Evolutionary conservation across 106 monocot genomes (phyloP), one percentile per base, ranked within the genome.

Genomic region (Narthecium ossifragum): DNA sequence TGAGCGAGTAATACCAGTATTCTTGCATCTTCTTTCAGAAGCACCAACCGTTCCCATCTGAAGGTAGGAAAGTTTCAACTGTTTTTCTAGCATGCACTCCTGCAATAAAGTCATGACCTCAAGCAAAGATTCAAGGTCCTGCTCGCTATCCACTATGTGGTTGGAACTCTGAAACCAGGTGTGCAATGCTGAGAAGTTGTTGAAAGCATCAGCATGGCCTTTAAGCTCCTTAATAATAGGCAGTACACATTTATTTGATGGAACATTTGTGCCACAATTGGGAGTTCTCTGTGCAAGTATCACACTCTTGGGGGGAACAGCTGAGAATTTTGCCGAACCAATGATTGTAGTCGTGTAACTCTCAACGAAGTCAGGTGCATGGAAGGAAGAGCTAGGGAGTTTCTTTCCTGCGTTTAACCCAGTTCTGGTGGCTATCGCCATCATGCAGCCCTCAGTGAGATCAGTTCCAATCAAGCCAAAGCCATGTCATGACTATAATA

Each of bases 61-160:
- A 55, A 70, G 47, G 24, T 79, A 79, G 33, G 81, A 76, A 57
- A 98, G 86, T 26, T 77, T 69, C 96, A 86, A 98, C 40, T 98
- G 96, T 53, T 98, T 98, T 68, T 98, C 96, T 50, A 98, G 63
- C 96, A 98, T 80, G 26, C 90, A 86, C 40, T 87, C 84, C 65
- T 90, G 86, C 68, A 98, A 63, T 70, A 91, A 63, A 38, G 90
- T 51, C 29, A 98, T 67, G 54, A 70, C 75, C 60, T 96, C 90
- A 12, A 82, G 72, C 15, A 86, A 90, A 63, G 78, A 73, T 60
- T 83, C 83, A 28, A 84, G 37, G 34, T 80, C 39, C 43, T 70
- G 69, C 28, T 73, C 69, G 20, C 46, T 21, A 22, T 51, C 21
- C 38, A 39, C 65, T 13, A 62, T 46, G 14, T 38, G 43, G 18